These are phyloP conservation scores for Metschnikowia peoriensis DNA, from an alignment of 805 yeast species.

Conservation along the genomic window DNA sequence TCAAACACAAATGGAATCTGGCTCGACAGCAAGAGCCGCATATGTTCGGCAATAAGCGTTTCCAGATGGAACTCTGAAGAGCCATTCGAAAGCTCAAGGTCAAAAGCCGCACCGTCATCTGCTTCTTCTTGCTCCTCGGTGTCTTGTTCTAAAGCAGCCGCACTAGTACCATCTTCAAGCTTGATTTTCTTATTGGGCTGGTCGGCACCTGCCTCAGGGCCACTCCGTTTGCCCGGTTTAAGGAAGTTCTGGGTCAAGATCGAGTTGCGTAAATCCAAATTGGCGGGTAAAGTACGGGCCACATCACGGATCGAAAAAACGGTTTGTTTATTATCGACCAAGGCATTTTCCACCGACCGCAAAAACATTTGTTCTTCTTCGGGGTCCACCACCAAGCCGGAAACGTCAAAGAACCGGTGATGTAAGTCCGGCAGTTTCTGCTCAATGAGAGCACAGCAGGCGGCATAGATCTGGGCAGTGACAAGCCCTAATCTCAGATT, in stretches of 20 bases:
- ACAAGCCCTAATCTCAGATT: constrained; percentile 67
- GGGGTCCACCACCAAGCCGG: constrained; percentile 52
- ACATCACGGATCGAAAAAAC: constrained; percentile 36
- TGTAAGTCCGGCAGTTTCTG: constrained; percentile 44
- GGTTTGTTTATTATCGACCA: constrained; percentile 35
- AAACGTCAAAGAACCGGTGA: constrained; percentile 42
- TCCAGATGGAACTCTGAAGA: constrained; percentile 22
- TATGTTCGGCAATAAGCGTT: constrained; percentile 56
- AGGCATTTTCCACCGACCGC: constrained; percentile 30
- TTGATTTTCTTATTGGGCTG: constrained; percentile 36
- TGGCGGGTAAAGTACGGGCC: constrained; percentile 35
- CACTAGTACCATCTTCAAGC: constrained; percentile 31
- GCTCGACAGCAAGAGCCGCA: constrained; percentile 58
- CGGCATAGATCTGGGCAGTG: constrained; percentile 61
- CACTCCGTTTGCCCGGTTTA: constrained; percentile 29
- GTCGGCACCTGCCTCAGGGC: constrained; percentile 7
- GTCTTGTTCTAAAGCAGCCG: background rate
- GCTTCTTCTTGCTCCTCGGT: constrained; percentile 4
- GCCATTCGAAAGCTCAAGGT: background rate
- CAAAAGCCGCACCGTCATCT: constrained; percentile 5
- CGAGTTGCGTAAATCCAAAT: constrained; percentile 45
- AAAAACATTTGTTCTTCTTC: constrained; percentile 32
- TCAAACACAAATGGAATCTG: constrained; percentile 60
- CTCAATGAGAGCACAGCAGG: constrained; percentile 59
- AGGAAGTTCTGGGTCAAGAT: constrained; percentile 41